Conservation (phyloP, 2,329 filamentous ascomycete genomes). For the Aureobasidium sp. region DNA sequence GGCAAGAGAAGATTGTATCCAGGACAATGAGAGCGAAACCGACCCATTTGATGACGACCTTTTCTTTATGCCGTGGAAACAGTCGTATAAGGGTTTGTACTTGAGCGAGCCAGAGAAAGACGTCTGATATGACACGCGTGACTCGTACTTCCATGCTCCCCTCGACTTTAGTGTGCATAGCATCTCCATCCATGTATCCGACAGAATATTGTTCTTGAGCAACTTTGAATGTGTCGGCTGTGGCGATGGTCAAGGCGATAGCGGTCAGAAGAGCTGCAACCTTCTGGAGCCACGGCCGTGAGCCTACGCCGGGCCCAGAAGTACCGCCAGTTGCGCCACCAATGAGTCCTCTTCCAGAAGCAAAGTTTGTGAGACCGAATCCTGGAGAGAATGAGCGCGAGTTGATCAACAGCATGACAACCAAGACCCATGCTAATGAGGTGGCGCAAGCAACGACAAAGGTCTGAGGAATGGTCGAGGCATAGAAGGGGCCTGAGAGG, state of each 20-base stretch:
- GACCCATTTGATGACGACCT: constrained; percentile 98
- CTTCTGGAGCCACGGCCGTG: constrained; percentile 84
- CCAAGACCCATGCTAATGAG: constrained; percentile 81
- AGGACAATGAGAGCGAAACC: constrained; percentile 88
- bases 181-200: constrained; percentile 70
- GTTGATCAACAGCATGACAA: constrained; percentile 89
- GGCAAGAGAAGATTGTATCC: constrained; percentile 80
- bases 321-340: constrained; percentile 60
- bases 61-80: constrained; percentile 93
- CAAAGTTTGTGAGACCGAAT: constrained; percentile 44
- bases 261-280: constrained; percentile 55
- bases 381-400: constrained; percentile 90
- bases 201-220: constrained; percentile 71
- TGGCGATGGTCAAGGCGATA: constrained; percentile 87
- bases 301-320: constrained; percentile 74
- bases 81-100: constrained; percentile 93
- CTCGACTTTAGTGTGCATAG: constrained; percentile 69
- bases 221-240: constrained; percentile 79
- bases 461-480: constrained; percentile 83
- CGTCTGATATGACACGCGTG: constrained; percentile 87
- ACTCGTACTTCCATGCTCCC: constrained; percentile 79
- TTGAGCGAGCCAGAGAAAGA: constrained; percentile 94
- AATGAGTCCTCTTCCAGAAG: constrained; percentile 73
- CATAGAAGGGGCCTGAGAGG: constrained; percentile 80
- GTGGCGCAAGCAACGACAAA: constrained; percentile 90